Percentiles rank a stretch among this genome's conserved stretches.
Evolutionary conservation across 805 yeast species (phyloP).

Genomic region (Kodamaea sagamina): DNA sequence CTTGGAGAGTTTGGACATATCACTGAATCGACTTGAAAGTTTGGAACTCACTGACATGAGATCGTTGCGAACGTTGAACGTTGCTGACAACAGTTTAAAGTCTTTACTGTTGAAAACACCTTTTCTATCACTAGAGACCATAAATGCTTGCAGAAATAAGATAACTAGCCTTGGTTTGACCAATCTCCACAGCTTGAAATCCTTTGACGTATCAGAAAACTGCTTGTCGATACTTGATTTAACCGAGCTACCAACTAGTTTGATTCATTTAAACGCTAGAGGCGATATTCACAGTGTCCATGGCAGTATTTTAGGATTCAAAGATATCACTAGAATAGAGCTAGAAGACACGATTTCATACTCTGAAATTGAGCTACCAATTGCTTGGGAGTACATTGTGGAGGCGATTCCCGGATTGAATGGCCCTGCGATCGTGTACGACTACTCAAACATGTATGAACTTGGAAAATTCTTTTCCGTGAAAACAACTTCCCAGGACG

Average conservation of each 20-base stretch:
- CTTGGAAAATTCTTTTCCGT: slow-evolving; percentile 3
- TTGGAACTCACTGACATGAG: neutral
- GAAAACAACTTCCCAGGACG: neutral
- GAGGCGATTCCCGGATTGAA: neutral
- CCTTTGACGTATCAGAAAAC: neutral
- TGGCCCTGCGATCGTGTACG: neutral
- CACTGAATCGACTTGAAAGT: slow-evolving; percentile 1
- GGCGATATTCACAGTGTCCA: neutral
- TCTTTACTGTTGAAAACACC: neutral
- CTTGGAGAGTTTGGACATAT: slow-evolving; percentile 2
- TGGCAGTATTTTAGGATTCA: neutral
- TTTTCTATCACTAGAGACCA: neutral
- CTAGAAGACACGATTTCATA: neutral
- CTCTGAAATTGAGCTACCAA: slow-evolving; percentile 1
- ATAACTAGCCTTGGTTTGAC: neutral
- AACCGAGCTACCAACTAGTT: neutral
- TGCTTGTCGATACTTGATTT: neutral
- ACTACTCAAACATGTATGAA: slow-evolving; percentile 2
- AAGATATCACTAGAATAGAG: neutral
- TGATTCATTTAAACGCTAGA: neutral
- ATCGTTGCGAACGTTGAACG: neutral
- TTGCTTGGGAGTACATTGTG: neutral
- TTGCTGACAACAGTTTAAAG: neutral
- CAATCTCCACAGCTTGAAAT: neutral
- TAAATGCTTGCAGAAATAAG: slow-evolving; percentile 1